These are phyloP conservation scores for Wickerhamiella domercqiae DNA, from an alignment of 805 yeast species.

Conservation along the genomic window DNA sequence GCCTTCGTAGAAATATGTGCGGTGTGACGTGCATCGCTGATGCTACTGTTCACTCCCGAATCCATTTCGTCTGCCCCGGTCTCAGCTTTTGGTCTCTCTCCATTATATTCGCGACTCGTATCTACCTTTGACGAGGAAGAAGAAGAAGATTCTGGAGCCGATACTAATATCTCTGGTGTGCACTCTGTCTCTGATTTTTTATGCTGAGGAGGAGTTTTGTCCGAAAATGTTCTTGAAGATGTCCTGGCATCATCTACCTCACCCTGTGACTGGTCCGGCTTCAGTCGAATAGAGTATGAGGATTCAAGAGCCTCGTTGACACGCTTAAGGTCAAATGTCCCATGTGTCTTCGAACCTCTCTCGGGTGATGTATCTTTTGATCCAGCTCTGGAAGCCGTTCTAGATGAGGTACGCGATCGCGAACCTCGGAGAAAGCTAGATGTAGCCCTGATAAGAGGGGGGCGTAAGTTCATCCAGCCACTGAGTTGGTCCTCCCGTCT, in stretches of 20 bases:
- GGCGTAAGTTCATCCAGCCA: not conserved
- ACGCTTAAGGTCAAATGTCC: no score
- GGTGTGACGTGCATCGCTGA: not conserved
- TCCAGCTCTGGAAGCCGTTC: not conserved
- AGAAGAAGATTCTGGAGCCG: no score
- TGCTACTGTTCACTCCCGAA: not conserved
- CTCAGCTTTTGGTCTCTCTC: not conserved
- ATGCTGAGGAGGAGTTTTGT: no score
- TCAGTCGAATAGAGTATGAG: no score
- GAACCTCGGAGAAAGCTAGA: not conserved
- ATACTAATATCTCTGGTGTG: not conserved
- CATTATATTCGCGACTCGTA: not conserved
- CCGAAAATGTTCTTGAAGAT: no score
- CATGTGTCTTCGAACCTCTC: no score
- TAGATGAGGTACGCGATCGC: not conserved
- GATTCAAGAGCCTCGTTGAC: no score
- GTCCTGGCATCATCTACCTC: no score
- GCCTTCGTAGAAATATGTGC: not conserved
- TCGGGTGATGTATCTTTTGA: not conserved
- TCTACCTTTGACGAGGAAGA: not conserved
- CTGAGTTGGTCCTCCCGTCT: not conserved
- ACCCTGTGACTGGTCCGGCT: no score
- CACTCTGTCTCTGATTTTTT: no score
- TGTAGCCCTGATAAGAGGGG: not conserved
- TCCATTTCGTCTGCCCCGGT: not conserved